phyloP scores from a whole-genome alignment of 306 rosid genomes.

The Sphenostylis stenocarpa region DNA sequence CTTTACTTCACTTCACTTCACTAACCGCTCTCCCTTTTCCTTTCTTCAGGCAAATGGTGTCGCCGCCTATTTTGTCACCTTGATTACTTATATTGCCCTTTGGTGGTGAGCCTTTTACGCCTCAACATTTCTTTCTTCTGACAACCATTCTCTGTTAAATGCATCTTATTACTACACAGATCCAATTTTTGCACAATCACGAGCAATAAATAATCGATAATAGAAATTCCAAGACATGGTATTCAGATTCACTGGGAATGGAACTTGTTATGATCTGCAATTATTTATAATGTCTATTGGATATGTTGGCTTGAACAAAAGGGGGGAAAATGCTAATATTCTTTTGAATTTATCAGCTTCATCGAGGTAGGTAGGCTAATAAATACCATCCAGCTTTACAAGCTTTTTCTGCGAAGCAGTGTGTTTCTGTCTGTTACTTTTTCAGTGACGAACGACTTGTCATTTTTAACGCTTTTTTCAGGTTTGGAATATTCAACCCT shows the following conservation, averaged over 20 bases:
- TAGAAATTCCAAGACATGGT: no score
- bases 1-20: not conserved
- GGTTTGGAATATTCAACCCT: conserved; percentile 93
- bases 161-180: not conserved
- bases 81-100: conserved; percentile 68
- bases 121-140: not conserved
- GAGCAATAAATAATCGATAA: not conserved
- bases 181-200: not conserved
- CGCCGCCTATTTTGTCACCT: conserved; percentile 69
- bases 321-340: no score
- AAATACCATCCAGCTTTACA: not conserved
- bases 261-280: no score
- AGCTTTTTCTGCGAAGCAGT: not conserved
- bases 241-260: not conserved
- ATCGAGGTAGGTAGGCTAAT: no score
- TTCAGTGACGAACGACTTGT: not conserved
- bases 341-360: not conserved
- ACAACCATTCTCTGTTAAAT: not conserved
- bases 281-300: no score
- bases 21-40: not conserved
- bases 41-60: conserved; percentile 80
- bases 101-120: conserved; percentile 62
- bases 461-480: conserved; percentile 42
- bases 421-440: not conserved
- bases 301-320: no score